Conservation (phyloP, 2,329 filamentous ascomycete species). For the Trichoderma sp. region DNA sequence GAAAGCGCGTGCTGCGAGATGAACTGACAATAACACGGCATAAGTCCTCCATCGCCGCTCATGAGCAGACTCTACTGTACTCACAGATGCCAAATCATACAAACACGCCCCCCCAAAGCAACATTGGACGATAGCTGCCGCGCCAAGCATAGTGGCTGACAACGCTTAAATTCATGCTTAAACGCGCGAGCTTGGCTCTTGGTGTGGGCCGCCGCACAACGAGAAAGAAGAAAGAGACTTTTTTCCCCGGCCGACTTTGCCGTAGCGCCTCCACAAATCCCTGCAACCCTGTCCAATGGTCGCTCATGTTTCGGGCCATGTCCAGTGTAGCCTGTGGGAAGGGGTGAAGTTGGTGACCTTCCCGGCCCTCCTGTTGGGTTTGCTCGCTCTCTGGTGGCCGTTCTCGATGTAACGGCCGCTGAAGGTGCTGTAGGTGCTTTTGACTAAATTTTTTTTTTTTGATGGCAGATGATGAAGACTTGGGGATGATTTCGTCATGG, state of each 20-base stretch:
- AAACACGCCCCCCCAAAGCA: slow-evolving; percentile 16
- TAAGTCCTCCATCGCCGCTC: too few relatives aligned
- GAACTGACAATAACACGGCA: neutral
- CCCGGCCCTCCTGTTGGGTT: too few relatives aligned
- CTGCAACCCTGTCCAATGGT: neutral
- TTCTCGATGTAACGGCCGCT: neutral
- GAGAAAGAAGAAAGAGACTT: neutral
- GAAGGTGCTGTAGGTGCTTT: too few relatives aligned
- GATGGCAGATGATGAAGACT: neutral
- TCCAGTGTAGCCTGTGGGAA: neutral
- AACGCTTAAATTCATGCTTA: slow-evolving; percentile 54
- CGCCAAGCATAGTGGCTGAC: slow-evolving; percentile 46
- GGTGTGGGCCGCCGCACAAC: slow-evolving; percentile 19
- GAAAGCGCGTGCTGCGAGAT: neutral
- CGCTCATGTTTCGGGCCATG: neutral
- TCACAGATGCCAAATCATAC: neutral
- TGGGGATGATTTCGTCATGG: neutral
- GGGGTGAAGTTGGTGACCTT: too few relatives aligned
- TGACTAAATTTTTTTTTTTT: too few relatives aligned
- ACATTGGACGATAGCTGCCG: slow-evolving; percentile 23
- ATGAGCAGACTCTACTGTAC: too few relatives aligned
- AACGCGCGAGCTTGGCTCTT: slow-evolving; percentile 32
- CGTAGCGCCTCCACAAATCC: neutral
- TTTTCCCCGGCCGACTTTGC: slow-evolving; percentile 20
- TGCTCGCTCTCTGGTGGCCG: too few relatives aligned